These are phyloP conservation scores for Ophiostoma ips DNA, from an alignment of 2,329 filamentous ascomycete species.

Conservation along the genomic window DNA sequence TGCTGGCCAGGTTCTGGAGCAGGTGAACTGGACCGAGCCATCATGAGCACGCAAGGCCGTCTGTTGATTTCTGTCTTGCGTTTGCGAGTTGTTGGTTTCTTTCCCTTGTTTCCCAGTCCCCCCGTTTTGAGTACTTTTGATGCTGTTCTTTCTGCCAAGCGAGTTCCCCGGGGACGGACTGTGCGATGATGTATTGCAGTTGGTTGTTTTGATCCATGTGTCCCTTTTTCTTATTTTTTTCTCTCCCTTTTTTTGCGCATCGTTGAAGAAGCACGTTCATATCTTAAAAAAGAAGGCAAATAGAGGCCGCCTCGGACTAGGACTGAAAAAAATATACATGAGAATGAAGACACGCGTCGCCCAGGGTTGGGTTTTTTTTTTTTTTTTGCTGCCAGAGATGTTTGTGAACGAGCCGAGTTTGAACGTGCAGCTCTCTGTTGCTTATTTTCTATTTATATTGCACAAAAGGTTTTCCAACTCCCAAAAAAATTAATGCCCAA, in stretches of 20 bases:
- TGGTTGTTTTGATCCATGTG: not conserved
- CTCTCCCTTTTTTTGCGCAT: not conserved
- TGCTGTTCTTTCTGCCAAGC: not conserved
- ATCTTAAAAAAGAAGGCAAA: not conserved
- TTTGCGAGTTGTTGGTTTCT: no score
- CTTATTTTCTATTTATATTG: not conserved
- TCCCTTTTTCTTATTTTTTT: not conserved
- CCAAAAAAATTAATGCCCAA: not conserved
- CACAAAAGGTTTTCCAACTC: no score
- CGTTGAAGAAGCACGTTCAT: not conserved
- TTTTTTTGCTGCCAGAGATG: not conserved
- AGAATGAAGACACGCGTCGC: not conserved
- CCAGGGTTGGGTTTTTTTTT: no score
- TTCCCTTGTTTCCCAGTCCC: not conserved
- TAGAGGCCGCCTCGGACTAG: no score
- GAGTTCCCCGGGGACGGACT: not conserved
- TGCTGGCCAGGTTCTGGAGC: constrained; percentile 62
- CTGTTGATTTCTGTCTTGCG: not conserved
- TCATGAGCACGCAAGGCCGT: constrained; percentile 16
- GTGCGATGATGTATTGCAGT: not conserved
- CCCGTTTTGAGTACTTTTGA: not conserved
- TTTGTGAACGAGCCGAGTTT: not conserved
- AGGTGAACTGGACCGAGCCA: constrained; percentile 93
- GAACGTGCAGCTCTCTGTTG: not conserved
- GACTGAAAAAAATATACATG: not conserved